Conservation (phyloP, 257 asterid genomes). For the Nicotiana attenuata region DNA sequence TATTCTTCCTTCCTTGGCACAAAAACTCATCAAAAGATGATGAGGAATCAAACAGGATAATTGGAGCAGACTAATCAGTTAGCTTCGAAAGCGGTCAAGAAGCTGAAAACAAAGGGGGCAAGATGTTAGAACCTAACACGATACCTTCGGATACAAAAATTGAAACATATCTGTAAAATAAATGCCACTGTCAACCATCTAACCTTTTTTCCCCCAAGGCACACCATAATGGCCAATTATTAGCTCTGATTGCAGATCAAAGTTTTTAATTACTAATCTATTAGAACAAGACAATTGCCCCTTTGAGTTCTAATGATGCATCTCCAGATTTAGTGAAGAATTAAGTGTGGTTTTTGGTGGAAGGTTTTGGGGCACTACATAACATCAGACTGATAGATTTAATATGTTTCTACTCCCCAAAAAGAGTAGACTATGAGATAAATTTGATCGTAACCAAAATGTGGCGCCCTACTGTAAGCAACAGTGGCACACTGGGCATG, state of each 20-base stretch:
- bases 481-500: background rate
- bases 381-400: background rate
- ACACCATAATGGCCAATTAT: background rate
- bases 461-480: background rate
- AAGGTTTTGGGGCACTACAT: background rate
- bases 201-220: background rate
- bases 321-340: background rate
- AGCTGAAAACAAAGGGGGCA: conserved; percentile 1
- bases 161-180: background rate
- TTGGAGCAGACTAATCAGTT: background rate
- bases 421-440: background rate
- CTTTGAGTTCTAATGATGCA: background rate
- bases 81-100: conserved; percentile 7
- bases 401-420: background rate
- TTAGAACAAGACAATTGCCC: background rate
- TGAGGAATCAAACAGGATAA: background rate
- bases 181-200: background rate
- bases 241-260: background rate
- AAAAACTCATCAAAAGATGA: background rate
- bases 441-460: background rate
- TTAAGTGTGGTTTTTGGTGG: background rate
- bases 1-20: background rate
- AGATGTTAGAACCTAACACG: background rate
- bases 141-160: background rate
- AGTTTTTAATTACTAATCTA: background rate